Base-by-base conservation (phyloP, 345 rosid species). In the Hevea brasiliensis region DNA sequence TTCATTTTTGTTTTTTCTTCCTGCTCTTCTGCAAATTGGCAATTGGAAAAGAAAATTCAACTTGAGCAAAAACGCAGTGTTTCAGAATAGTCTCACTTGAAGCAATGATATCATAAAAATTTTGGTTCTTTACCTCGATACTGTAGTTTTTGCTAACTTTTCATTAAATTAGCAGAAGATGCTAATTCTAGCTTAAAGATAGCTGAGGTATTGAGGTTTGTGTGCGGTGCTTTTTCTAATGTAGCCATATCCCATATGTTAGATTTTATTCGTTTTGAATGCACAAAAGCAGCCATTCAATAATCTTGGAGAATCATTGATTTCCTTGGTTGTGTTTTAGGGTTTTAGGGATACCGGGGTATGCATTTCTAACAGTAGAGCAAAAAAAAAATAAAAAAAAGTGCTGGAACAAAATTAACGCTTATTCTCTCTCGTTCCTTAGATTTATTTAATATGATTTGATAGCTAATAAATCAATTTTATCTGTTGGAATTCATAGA, bases 401-500 rank as follows among this genome's bases (percentile, higher is more conserved):
- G 1, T 6, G 26, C 13, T 55, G 13, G 60, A 55, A 55, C 26
- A 15, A 50, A 18, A 4, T 12, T 50, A 50, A 17, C n/a, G 6
- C 7, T 57, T 24, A 10, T 57, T 57, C 2, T 57, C 32, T 66
- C n/a, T 27, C 55, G 59, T 61, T 35, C 17, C n/a, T 8, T 61
- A 8, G 65, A 61, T 72, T 60, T 71, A 26, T 42, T 14, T 45
- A 20, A 26, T 45, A 21, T 9, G 0, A 18, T 18, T 61, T 35
- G 23, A 11, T 61, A 32, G 65, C 23, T 61, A 35, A 61, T 14
- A 14, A 10, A 57, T 58, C 2, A 20, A 55, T 65, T 68, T 45
- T 32, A 14, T 69, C 37, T n/a, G 44, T 17, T 50, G 42, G 27
- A 63, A 23, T 72, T 32, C 5, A n/a, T 59, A 61, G 73, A 27